phyloP scores from a whole-genome alignment of 495 filamentous ascomycete species.

The Penicillium maclennaniae region DNA sequence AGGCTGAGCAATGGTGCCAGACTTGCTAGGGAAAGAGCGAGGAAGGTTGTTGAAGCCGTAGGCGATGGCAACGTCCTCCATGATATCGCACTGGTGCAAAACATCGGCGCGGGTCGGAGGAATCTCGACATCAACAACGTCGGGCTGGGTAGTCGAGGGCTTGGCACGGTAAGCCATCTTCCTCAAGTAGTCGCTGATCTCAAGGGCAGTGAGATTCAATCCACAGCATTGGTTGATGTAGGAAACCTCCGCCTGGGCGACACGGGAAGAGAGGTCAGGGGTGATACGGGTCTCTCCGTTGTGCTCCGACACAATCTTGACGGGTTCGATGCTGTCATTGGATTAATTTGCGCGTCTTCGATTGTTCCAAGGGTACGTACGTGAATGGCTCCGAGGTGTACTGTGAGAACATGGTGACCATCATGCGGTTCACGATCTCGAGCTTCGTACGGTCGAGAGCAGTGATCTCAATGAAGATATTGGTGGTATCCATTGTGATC shows the following conservation, averaged over 20 bases:
- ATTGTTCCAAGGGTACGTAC: slow-evolving; percentile 26
- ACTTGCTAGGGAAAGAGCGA: slow-evolving; percentile 73
- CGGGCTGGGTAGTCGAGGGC: slow-evolving; percentile 60
- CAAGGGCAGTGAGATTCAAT: slow-evolving; percentile 62
- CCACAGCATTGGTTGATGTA: slow-evolving; percentile 94
- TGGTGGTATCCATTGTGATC: slow-evolving; percentile 82
- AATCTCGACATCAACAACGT: slow-evolving; percentile 72
- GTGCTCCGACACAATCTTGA: slow-evolving; percentile 87
- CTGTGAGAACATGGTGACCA: slow-evolving; percentile 95
- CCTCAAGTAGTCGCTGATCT: slow-evolving; percentile 69
- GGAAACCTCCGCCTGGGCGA: slow-evolving; percentile 75
- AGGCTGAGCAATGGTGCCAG: slow-evolving; percentile 79
- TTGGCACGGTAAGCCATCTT: slow-evolving; percentile 82
- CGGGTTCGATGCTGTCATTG: slow-evolving; percentile 66
- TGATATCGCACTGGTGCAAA: slow-evolving; percentile 93
- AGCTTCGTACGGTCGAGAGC: slow-evolving; percentile 96
- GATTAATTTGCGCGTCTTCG: neutral
- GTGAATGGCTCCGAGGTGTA: slow-evolving; percentile 88
- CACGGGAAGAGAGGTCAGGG: slow-evolving; percentile 72
- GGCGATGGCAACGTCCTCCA: slow-evolving; percentile 95
- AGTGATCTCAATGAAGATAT: slow-evolving; percentile 95
- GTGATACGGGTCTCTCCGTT: slow-evolving; percentile 76
- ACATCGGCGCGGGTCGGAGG: slow-evolving; percentile 91
- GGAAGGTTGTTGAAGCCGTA: slow-evolving; percentile 96
- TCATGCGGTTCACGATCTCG: slow-evolving; percentile 89